Evolutionary conservation across 495 filamentous ascomycete species (phyloP).

Genomic region (Thermochaetoides thermophila): DNA sequence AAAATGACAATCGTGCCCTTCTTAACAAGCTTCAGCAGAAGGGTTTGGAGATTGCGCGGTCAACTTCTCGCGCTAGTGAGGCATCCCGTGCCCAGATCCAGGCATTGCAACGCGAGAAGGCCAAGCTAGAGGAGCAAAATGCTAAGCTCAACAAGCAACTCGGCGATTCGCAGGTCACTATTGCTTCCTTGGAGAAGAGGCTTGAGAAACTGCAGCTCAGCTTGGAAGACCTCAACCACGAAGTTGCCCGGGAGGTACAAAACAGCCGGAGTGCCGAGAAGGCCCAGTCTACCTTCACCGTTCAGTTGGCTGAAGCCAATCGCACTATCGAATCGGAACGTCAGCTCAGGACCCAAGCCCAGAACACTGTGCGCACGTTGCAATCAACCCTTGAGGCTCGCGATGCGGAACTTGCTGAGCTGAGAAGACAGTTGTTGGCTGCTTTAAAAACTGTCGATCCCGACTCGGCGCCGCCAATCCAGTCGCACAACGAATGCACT

Average conservation of each 20-base stretch:
- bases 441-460: slow-evolving; percentile 81
- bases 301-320: slow-evolving; percentile 80
- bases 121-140: slow-evolving; percentile 70
- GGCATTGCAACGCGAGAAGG: slow-evolving; percentile 70
- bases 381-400: slow-evolving; percentile 62
- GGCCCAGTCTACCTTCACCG: slow-evolving; percentile 61
- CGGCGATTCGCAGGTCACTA: slow-evolving; percentile 72
- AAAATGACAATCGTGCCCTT: slow-evolving; percentile 91
- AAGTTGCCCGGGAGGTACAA: slow-evolving; percentile 82
- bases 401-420: slow-evolving; percentile 63
- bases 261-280: slow-evolving; percentile 84
- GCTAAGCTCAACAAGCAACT: slow-evolving; percentile 68
- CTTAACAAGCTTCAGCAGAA: slow-evolving; percentile 97
- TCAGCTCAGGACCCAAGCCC: slow-evolving; percentile 72
- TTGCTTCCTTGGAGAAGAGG: slow-evolving; percentile 83
- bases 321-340: slow-evolving; percentile 80
- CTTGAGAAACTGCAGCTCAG: slow-evolving; percentile 85
- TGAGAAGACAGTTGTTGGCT: slow-evolving; percentile 62
- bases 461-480: slow-evolving; percentile 34
- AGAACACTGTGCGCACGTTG: slow-evolving; percentile 68
- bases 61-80: slow-evolving; percentile 74
- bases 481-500: slow-evolving; percentile 33
- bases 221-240: slow-evolving; percentile 87
- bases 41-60: slow-evolving; percentile 88
- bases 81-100: slow-evolving; percentile 64